Evolutionary conservation across 1,139 yeast genomes (phyloP).

Genomic region (Saccharomyces uvarum): DNA sequence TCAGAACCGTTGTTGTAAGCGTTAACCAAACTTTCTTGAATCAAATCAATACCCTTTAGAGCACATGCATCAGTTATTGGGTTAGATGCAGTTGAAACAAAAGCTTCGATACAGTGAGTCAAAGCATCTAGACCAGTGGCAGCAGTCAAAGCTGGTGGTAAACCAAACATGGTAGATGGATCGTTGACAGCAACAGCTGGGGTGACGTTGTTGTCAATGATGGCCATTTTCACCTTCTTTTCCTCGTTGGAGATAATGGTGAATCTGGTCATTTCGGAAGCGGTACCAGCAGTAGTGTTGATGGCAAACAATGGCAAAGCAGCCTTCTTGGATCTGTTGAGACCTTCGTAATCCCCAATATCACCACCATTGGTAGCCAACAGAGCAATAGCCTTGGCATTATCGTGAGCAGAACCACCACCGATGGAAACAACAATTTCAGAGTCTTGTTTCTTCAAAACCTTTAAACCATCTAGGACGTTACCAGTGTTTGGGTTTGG

Average conservation of each 20-base stretch:
- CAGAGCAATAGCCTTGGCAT: constrained; percentile 19
- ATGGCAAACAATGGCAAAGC: constrained; percentile 37
- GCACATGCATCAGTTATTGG: constrained; percentile 22
- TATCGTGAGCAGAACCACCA: constrained; percentile 22
- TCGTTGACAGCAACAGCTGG: constrained; percentile 27
- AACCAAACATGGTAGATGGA: constrained; percentile 36
- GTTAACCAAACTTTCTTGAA: constrained; percentile 12
- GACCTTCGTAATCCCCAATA: constrained; percentile 20
- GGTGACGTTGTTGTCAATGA: constrained; percentile 19
- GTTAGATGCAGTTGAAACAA: constrained; percentile 22
- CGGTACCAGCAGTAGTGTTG: constrained; percentile 41
- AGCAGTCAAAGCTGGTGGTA: constrained; percentile 39
- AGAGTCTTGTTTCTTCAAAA: constrained; percentile 12
- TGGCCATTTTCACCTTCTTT: constrained; percentile 20
- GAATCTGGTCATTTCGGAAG: constrained; percentile 40
- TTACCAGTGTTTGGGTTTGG: constrained; percentile 18
- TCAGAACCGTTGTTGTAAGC: constrained; percentile 16
- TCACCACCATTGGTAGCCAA: constrained; percentile 21
- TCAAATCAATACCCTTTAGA: constrained; percentile 18
- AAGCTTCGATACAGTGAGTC: constrained; percentile 40
- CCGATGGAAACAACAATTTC: constrained; percentile 19
- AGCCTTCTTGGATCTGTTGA: constrained; percentile 14
- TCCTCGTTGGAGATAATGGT: constrained; percentile 19
- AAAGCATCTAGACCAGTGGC: constrained; percentile 40
- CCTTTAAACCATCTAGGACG: constrained; percentile 14